A percentile compares a stretch with the other conserved stretches of the same genome.
phyloP scores from a whole-genome alignment of 2,329 filamentous ascomycete genomes.

The Sclerotinia subarctica region DNA sequence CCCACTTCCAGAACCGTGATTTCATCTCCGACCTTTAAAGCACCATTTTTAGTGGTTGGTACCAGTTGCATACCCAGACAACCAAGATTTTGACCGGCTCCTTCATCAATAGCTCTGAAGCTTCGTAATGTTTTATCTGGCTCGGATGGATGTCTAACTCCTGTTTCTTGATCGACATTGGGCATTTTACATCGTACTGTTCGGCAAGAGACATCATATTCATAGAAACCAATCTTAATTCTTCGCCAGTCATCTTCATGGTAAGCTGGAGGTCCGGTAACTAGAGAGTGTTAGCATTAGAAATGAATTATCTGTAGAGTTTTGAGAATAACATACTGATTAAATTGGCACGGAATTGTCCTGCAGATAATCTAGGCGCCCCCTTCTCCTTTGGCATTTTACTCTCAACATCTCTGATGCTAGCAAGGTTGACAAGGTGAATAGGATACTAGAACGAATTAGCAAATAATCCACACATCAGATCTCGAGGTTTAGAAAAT shows the following conservation, averaged over 20 bases:
- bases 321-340: conserved; percentile 41
- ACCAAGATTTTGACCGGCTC: conserved; percentile 50
- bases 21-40: conserved; percentile 22
- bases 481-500: not conserved
- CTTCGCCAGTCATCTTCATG: conserved; percentile 69
- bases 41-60: conserved; percentile 47
- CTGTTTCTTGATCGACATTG: conserved; percentile 59
- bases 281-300: not conserved
- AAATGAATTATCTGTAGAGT: not conserved
- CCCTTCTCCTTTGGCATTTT: conserved; percentile 47
- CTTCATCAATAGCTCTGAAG: conserved; percentile 58
- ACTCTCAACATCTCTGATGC: conserved; percentile 58
- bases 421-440: conserved; percentile 63
- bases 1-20: conserved; percentile 23
- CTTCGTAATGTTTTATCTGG: conserved; percentile 57
- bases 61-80: conserved; percentile 66
- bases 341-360: conserved; percentile 70
- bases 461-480: conserved; percentile 14
- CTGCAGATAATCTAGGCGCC: conserved; percentile 54
- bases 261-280: conserved; percentile 61
- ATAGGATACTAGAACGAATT: conserved; percentile 60
- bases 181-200: conserved; percentile 69
- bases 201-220: conserved; percentile 60
- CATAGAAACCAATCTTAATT: conserved; percentile 50
- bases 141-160: conserved; percentile 45